phyloP scores from a whole-genome alignment of 768 basidiomycete genomes.

The Mycena crocata region DNA sequence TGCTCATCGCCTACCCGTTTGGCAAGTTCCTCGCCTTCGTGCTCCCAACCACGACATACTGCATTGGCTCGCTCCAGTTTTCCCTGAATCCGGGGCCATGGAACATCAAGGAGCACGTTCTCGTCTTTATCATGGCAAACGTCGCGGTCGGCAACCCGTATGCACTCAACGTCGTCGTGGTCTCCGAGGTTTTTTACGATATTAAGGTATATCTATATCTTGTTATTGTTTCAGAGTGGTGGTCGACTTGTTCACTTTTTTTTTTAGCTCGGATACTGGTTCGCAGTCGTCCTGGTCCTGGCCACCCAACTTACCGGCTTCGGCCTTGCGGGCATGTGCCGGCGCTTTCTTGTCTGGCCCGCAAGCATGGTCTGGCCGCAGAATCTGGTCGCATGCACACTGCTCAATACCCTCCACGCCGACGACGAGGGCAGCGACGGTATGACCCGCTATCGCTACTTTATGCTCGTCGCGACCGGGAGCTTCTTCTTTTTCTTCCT shows the following conservation, averaged over 20 bases:
- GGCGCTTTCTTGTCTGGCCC: slow-evolving; percentile 95
- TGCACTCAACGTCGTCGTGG: slow-evolving; percentile 90
- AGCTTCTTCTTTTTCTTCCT: slow-evolving; percentile 93
- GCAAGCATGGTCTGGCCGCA: slow-evolving; percentile 99
- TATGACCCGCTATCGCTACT: slow-evolving; percentile 85
- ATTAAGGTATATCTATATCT: slow-evolving; percentile 49
- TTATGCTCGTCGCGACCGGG: slow-evolving; percentile 69
- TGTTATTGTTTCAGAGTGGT: neutral
- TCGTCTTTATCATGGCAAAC: slow-evolving; percentile 96
- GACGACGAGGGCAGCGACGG: slow-evolving; percentile 76
- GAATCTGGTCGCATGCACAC: slow-evolving; percentile 91
- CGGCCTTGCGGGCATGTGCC: slow-evolving; percentile 89
- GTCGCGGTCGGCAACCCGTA: slow-evolving; percentile 80
- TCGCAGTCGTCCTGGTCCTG: slow-evolving; percentile 81
- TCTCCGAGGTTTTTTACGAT: slow-evolving; percentile 81
- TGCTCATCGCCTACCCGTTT: slow-evolving; percentile 89
- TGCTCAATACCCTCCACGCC: slow-evolving; percentile 96
- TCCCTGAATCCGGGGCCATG: slow-evolving; percentile 96
- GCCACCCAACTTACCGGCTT: slow-evolving; percentile 97
- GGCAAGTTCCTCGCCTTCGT: slow-evolving; percentile 89
- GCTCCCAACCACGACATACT: slow-evolving; percentile 85
- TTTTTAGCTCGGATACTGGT: slow-evolving; percentile 72
- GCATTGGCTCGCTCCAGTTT: slow-evolving; percentile 71
- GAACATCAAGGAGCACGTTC: slow-evolving; percentile 96
- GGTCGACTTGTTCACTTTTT: neutral